Conservation (phyloP, 495 filamentous ascomycete genomes). For the Xeromyces bisporus region DNA sequence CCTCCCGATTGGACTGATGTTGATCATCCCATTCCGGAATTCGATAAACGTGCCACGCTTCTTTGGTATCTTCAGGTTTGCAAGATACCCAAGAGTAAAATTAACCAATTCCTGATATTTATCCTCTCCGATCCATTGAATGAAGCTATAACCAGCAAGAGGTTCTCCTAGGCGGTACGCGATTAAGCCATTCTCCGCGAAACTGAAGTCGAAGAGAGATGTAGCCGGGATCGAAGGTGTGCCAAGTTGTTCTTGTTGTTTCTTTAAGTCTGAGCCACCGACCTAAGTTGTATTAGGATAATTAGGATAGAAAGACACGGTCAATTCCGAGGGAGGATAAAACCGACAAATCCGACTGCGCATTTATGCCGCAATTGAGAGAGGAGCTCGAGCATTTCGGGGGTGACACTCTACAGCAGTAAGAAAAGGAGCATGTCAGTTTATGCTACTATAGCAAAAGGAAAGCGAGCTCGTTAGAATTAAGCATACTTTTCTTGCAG, state of each 20-base stretch:
- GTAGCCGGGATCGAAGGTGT: conserved; percentile 43
- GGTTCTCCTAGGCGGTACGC: conserved; percentile 66
- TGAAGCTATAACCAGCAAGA: conserved; percentile 66
- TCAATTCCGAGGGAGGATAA: conserved; percentile 3
- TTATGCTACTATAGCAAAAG: too few relatives aligned
- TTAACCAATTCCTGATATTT: conserved; percentile 77
- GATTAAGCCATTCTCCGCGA: conserved; percentile 86
- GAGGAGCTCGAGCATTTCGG: conserved; percentile 72
- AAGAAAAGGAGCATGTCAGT: not conserved
- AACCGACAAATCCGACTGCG: conserved; percentile 65
- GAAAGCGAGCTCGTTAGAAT: not conserved
- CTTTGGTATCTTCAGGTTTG: conserved; percentile 65
- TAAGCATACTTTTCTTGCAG: conserved; percentile 48
- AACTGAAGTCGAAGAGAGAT: conserved; percentile 86
- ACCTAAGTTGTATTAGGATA: conserved; percentile 22
- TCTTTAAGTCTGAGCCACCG: conserved; percentile 69
- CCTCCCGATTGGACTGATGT: conserved; percentile 79
- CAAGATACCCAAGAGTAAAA: conserved; percentile 78
- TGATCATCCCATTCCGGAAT: conserved; percentile 95
- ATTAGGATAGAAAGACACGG: conserved; percentile 3
- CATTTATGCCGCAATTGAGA: conserved; percentile 66
- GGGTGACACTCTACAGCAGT: conserved; percentile 36
- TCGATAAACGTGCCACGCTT: conserved; percentile 95
- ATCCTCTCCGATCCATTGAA: conserved; percentile 80
- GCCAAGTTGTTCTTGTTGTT: conserved; percentile 94